A percentile compares a stretch with the other conserved stretches of the same genome.
phyloP scores from a whole-genome alignment of 2,329 filamentous ascomycete species.

The Monilinia laxa region DNA sequence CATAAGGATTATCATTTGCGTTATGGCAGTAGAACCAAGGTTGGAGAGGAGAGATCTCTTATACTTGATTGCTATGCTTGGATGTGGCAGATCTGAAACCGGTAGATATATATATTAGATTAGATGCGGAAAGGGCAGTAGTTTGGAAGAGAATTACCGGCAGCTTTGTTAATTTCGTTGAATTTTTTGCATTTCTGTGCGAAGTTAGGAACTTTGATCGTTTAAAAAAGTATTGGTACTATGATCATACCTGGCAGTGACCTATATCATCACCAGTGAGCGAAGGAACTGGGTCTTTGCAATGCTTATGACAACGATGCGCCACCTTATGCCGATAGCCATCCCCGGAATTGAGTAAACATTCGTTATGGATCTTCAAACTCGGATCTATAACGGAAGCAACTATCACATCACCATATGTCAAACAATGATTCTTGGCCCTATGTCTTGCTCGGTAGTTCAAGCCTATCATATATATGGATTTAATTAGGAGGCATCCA shows the following conservation, averaged over 20 bases:
- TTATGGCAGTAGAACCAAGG: slow-evolving; percentile 29
- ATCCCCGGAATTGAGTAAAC: slow-evolving; percentile 32
- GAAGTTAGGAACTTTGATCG: background rate
- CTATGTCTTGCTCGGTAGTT: slow-evolving; percentile 26
- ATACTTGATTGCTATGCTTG: slow-evolving; percentile 34
- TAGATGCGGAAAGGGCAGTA: background rate
- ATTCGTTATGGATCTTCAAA: slow-evolving; percentile 33
- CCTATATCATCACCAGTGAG: slow-evolving; percentile 29
- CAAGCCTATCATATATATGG: slow-evolving; percentile 30
- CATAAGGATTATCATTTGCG: slow-evolving; percentile 31
- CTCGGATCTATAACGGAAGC: slow-evolving; percentile 31
- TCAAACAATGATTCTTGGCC: slow-evolving; percentile 29
- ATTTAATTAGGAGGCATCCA: slow-evolving; percentile 31
- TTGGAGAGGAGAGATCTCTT: slow-evolving; percentile 31
- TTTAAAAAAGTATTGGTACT: rapidly evolving
- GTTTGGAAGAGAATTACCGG: slow-evolving; percentile 4
- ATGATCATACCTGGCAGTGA: slow-evolving; percentile 27
- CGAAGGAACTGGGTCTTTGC: slow-evolving; percentile 29
- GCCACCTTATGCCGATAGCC: slow-evolving; percentile 28
- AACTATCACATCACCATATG: slow-evolving; percentile 33
- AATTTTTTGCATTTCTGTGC: slow-evolving; percentile 31
- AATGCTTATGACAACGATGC: slow-evolving; percentile 33
- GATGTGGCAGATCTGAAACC: slow-evolving; percentile 27
- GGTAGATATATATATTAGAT: background rate
- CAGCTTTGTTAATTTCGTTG: slow-evolving; percentile 30